phyloP scores from a whole-genome alignment of 1,139 yeast species.

The Diutina catenulata region DNA sequence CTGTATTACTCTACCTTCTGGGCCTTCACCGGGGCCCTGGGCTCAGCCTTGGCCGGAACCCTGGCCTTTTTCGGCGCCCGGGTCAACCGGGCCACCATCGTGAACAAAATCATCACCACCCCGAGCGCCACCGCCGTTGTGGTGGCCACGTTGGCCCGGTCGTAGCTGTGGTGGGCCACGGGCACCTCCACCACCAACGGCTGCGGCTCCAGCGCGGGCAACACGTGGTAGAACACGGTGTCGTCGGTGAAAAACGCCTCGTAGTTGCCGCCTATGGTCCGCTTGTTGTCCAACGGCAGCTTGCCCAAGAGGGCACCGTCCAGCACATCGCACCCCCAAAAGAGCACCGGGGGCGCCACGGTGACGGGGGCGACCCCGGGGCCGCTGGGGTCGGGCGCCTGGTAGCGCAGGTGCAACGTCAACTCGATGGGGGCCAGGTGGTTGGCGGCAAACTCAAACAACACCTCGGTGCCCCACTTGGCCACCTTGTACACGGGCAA shows the following conservation, averaged over 20 bases:
- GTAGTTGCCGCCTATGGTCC: constrained; percentile 22
- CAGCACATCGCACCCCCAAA: constrained; percentile 6
- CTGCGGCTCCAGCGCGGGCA: constrained; percentile 2
- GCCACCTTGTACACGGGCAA: neutral
- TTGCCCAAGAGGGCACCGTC: constrained; percentile 18
- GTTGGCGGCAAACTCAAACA: neutral
- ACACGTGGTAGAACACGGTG: constrained; percentile 29
- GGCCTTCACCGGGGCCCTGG: too few relatives aligned
- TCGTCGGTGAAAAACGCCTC: constrained; percentile 29
- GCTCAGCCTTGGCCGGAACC: too few relatives aligned
- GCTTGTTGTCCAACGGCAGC: constrained; percentile 27
- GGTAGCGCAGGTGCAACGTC: constrained; percentile 3
- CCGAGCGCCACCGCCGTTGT: neutral
- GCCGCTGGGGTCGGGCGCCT: neutral
- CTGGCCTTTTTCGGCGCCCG: neutral
- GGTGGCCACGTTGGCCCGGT: neutral
- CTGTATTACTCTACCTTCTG: too few relatives aligned
- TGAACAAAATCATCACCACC: neutral
- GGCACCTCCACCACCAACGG: neutral
- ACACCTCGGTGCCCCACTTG: neutral
- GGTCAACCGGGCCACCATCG: neutral
- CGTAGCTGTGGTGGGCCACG: neutral
- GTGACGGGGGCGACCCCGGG: neutral
- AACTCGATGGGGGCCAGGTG: neutral
- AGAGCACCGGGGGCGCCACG: neutral